Base-by-base conservation (phyloP, 2,329 filamentous ascomycete species). In the Phaeosphaeria sp. region DNA sequence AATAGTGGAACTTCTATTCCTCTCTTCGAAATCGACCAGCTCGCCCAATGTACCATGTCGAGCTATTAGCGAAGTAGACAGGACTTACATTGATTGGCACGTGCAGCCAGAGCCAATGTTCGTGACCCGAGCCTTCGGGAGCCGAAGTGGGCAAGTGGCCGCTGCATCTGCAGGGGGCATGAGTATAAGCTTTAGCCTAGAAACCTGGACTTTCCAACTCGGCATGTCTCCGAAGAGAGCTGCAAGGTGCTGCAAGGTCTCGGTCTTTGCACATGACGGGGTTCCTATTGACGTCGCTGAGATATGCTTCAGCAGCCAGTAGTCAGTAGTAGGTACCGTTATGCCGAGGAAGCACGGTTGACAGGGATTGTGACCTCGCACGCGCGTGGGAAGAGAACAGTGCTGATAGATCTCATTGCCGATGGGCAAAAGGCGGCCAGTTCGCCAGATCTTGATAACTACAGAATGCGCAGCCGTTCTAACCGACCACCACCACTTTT, bases 401-500 rank as follows among this genome's bases (percentile, higher is more conserved):
- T 27, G 25, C 23, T 48, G 15, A 25, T 17, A 10, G 22, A 48
- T 7, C 10, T n/a, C 22, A 33, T 30, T 25, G 50, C n/a, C 36
- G 43, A 39, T 54, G 43, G 55, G 61, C 55, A 62, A 56, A 61
- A 58, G 49, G 44, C 50, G 50, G 53, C 15, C 50, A 50, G 56
- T 50, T 57, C 65, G 60, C 56, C 56, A 60, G 61, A 58, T 59
- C 60, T 61, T 71, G 63, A 72, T 69, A 73, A 69, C 60, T 56
- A 66, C 71, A 75, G 67, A 58, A 76, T 76, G 73, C 72, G 69
- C 67, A 68, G 69, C 65, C 64, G 66, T 46, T 63, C 58, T 56
- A 72, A 70, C 53, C 70, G 60, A 66, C 72, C 71, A 54, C 71
- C 72, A 56, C 72, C 73, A 65, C 72, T 76, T 55, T 64, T 67